phyloP scores from a whole-genome alignment of 2,329 filamentous ascomycete genomes.

The Hypoxylon sp. region DNA sequence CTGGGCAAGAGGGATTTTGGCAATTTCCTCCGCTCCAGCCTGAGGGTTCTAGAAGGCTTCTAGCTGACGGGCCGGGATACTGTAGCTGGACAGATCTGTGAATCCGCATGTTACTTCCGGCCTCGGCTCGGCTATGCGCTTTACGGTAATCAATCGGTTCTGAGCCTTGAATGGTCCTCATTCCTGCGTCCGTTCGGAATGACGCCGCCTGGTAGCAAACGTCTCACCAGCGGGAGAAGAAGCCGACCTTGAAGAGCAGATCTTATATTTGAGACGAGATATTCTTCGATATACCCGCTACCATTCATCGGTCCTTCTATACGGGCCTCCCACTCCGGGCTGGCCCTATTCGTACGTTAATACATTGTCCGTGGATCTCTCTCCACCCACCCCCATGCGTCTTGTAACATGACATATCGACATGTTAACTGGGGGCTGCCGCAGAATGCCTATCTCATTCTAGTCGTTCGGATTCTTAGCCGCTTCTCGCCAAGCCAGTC shows the following conservation, averaged over 20 bases:
- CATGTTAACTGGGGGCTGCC: not conserved
- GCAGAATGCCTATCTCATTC: not conserved
- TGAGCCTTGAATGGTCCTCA: not conserved
- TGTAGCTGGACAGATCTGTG: conserved; percentile 2
- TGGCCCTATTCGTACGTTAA: not conserved
- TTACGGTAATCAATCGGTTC: conserved; percentile 7
- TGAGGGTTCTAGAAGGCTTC: not conserved
- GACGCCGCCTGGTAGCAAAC: not conserved
- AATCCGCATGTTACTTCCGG: conserved; percentile 1
- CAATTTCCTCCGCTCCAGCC: not conserved
- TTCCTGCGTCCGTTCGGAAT: too few relatives aligned
- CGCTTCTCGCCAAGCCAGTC: not conserved
- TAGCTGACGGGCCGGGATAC: not conserved
- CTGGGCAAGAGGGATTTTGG: not conserved
- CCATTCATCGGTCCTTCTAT: not conserved
- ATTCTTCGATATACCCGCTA: not conserved
- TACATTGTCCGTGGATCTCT: not conserved
- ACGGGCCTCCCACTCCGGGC: not conserved
- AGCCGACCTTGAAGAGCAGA: not conserved
- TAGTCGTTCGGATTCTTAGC: not conserved
- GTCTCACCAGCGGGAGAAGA: too few relatives aligned
- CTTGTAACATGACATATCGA: not conserved
- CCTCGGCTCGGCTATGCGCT: conserved; percentile 11
- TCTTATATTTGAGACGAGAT: not conserved
- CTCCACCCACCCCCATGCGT: not conserved